These are phyloP conservation scores for Mucor sp. DNA, from an alignment of 371 early-diverging fungal genomes.

Conservation along the genomic window DNA sequence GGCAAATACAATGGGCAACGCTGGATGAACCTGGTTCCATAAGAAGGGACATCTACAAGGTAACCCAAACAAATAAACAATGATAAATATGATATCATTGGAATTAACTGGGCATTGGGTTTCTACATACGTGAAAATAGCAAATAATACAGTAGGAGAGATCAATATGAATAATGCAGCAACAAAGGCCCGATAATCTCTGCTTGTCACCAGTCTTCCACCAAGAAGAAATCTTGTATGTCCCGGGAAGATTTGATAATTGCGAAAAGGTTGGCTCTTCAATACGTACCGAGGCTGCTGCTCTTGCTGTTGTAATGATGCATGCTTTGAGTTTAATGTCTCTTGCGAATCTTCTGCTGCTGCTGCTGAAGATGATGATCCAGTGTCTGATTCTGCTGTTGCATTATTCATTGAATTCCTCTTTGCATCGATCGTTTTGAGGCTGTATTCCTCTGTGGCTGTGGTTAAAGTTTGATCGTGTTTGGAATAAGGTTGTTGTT, in stretches of 20 bases:
- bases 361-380: background rate
- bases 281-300: background rate
- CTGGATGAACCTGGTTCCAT: conserved; percentile 63
- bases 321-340: conserved; percentile 4
- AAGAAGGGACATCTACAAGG: conserved; percentile 64
- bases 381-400: background rate
- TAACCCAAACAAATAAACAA: background rate
- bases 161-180: conserved; percentile 63
- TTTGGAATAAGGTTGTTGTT: conserved; percentile 3
- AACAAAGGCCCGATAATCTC: conserved; percentile 64
- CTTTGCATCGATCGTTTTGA: background rate
- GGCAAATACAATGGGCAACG: conserved; percentile 69
- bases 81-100: background rate
- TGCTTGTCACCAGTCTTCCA: conserved; percentile 72
- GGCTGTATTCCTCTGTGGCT: conserved; percentile 10
- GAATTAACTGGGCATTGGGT: background rate
- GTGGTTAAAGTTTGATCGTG: background rate
- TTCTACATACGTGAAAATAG: conserved; percentile 65
- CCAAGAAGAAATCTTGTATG: conserved; percentile 58
- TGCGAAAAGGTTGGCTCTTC: conserved; percentile 7
- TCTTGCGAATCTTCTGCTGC: conserved; percentile 3
- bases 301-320: conserved; percentile 1
- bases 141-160: conserved; percentile 65
- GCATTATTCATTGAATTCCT: background rate
- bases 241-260: conserved; percentile 45